These are phyloP conservation scores for Gossypium anomalum DNA, from an alignment of 345 rosid species.

Conservation along the genomic window DNA sequence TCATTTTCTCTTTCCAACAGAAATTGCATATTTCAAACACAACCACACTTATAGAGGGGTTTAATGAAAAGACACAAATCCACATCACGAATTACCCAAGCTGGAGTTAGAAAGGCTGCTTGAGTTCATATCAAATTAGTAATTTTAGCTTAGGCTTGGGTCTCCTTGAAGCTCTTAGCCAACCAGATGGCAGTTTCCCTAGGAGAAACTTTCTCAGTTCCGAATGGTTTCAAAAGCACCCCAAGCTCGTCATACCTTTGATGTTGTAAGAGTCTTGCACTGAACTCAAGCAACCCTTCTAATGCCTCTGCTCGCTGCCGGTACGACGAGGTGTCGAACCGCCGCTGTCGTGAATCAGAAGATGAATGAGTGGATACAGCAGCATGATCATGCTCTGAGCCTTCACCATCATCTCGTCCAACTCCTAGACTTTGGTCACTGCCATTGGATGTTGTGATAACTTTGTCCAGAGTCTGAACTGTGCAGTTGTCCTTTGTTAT, in stretches of 20 bases:
- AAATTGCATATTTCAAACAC: not conserved
- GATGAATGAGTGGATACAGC: constrained; percentile 41
- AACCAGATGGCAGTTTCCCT: constrained; percentile 97
- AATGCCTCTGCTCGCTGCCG: constrained; percentile 96
- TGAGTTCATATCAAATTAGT: not conserved
- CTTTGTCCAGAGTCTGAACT: constrained; percentile 33
- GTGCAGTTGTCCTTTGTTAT: constrained; percentile 86
- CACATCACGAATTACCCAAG: not conserved
- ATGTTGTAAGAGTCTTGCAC: constrained; percentile 73
- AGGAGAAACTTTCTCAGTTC: constrained; percentile 86
- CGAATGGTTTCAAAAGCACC: constrained; percentile 87
- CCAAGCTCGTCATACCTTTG: constrained; percentile 81
- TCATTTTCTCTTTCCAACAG: not conserved
- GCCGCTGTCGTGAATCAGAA: constrained; percentile 42
- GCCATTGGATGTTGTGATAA: constrained; percentile 23
- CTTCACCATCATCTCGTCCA: constrained; percentile 20
- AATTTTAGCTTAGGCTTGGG: constrained; percentile 30
- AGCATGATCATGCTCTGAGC: constrained; percentile 33
- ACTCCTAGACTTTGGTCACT: constrained; percentile 28
- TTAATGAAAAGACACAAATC: constrained; percentile 11
- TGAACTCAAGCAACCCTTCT: constrained; percentile 90
- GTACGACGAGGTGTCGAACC: constrained; percentile 86
- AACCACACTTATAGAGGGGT: not conserved
- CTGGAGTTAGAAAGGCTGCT: not conserved
- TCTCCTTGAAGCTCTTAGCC: constrained; percentile 93